These are phyloP conservation scores for Coriaria nepalensis DNA, from an alignment of 306 rosid genomes.

Conservation along the genomic window DNA sequence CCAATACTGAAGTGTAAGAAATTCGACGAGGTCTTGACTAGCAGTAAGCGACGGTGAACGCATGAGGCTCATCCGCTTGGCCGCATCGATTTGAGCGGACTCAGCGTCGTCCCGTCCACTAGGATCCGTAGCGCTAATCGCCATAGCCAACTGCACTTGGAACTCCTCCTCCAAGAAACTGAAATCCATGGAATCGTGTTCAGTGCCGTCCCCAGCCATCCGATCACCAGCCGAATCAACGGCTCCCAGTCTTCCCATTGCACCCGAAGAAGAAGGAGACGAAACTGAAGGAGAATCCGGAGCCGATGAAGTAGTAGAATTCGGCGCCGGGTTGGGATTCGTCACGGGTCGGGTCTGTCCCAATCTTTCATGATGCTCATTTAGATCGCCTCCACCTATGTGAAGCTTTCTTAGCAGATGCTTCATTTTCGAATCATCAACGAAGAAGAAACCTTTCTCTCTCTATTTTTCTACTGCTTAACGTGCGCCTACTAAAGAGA, in stretches of 20 bases:
- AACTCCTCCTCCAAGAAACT: slow-evolving; percentile 82
- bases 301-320: slow-evolving; percentile 20
- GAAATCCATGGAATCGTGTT: slow-evolving; percentile 37
- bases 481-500: slow-evolving; percentile 25
- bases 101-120: slow-evolving; percentile 59
- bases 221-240: slow-evolving; percentile 36
- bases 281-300: slow-evolving; percentile 14
- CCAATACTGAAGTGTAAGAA: slow-evolving; percentile 76
- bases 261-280: slow-evolving; percentile 25
- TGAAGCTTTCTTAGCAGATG: slow-evolving; percentile 92
- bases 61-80: slow-evolving; percentile 95
- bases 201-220: slow-evolving; percentile 19
- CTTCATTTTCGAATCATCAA: slow-evolving; percentile 87
- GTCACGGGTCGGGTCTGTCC: slow-evolving; percentile 22
- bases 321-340: slow-evolving; percentile 12
- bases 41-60: slow-evolving; percentile 40
- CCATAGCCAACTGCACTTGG: slow-evolving; percentile 95
- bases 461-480: slow-evolving; percentile 16
- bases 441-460: slow-evolving; percentile 7
- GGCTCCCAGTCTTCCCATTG: slow-evolving; percentile 29
- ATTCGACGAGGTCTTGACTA: slow-evolving; percentile 39
- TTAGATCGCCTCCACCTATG: slow-evolving; percentile 68
- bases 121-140: slow-evolving; percentile 91
- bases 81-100: slow-evolving; percentile 97
- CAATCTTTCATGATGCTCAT: slow-evolving; percentile 38